Percentiles rank a stretch among this genome's conserved stretches.
Evolutionary conservation across 2,329 filamentous ascomycete genomes (phyloP).

Genomic region (Magnaporthiopsis incrustans): DNA sequence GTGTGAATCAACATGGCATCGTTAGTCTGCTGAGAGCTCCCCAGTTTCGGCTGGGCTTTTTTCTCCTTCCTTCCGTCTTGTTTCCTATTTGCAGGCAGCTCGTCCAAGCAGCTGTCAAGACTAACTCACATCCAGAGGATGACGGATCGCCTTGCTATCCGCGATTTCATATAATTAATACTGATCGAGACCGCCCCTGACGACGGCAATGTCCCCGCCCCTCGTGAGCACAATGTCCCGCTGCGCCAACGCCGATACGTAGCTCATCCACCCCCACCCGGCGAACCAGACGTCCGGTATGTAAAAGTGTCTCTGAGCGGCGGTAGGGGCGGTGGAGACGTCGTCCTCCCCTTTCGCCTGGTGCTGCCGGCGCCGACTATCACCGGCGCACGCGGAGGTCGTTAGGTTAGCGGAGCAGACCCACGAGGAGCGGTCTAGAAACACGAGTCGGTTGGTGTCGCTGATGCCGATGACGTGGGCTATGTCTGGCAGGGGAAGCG

Average conservation of each 20-base stretch:
- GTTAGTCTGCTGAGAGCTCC: no score
- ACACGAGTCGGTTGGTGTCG: conserved; percentile 17
- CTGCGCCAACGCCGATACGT: conserved; percentile 13
- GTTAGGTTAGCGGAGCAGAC: conserved; percentile 19
- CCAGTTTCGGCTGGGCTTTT: no score
- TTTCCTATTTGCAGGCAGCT: no score
- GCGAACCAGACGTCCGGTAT: conserved; percentile 25
- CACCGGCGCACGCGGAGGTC: neutral
- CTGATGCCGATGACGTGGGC: conserved; percentile 17
- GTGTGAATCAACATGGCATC: no score
- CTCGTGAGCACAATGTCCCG: conserved; percentile 19
- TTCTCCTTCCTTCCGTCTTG: no score
- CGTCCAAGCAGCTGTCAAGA: no score
- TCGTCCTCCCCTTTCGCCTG: no score
- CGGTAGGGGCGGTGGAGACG: no score
- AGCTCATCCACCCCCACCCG: conserved; percentile 13
- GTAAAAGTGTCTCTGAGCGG: conserved; percentile 21
- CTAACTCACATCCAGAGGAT: no score
- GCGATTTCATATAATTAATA: no score
- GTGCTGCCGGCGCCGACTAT: no score
- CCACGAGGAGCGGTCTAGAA: conserved; percentile 20
- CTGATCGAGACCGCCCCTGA: conserved; percentile 18
- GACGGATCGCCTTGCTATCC: no score
- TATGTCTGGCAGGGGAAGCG: conserved; percentile 8
- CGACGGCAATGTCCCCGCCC: conserved; percentile 18